These are phyloP conservation scores for Macrocybe gigantea DNA, from an alignment of 768 basidiomycete species.

Conservation along the genomic window DNA sequence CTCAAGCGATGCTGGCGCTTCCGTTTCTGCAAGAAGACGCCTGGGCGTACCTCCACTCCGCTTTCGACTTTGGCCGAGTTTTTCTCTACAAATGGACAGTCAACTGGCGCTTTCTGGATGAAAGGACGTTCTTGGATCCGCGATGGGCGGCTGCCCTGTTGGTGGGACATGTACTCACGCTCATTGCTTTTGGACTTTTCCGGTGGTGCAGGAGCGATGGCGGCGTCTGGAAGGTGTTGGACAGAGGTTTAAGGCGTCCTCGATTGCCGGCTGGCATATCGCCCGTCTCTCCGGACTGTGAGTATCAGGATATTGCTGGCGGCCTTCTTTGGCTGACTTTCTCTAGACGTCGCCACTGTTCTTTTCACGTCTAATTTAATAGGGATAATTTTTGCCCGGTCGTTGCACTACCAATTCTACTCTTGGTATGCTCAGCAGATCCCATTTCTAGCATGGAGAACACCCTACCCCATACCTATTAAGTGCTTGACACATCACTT, in stretches of 20 bases:
- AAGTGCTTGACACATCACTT: conserved; percentile 41
- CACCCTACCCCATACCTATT: conserved; percentile 51
- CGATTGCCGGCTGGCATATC: conserved; percentile 37
- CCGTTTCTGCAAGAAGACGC: conserved; percentile 64
- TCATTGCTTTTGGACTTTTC: conserved; percentile 62
- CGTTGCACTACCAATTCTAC: conserved; percentile 97
- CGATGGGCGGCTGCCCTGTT: conserved; percentile 60
- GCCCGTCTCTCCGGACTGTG: conserved; percentile 59
- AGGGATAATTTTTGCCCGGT: conserved; percentile 88
- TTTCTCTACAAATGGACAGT: conserved; percentile 98
- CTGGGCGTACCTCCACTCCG: conserved; percentile 60
- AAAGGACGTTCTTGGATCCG: conserved; percentile 66
- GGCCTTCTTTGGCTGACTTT: conserved; percentile 9
- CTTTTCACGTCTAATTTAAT: conserved; percentile 90
- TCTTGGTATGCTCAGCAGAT: conserved; percentile 94
- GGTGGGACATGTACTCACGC: conserved; percentile 51
- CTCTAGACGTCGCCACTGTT: conserved; percentile 67
- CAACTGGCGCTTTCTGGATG: conserved; percentile 88
- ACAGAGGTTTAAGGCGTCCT: conserved; percentile 48
- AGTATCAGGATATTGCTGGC: conserved; percentile 17
- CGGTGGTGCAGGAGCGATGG: conserved; percentile 78
- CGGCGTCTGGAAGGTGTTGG: conserved; percentile 51
- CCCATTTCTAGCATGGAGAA: conserved; percentile 77
- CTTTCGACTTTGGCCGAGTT: conserved; percentile 83
- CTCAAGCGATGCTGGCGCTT: conserved; percentile 58